Base-by-base conservation (phyloP, 805 yeast species). In the Torulaspora franciscae region DNA sequence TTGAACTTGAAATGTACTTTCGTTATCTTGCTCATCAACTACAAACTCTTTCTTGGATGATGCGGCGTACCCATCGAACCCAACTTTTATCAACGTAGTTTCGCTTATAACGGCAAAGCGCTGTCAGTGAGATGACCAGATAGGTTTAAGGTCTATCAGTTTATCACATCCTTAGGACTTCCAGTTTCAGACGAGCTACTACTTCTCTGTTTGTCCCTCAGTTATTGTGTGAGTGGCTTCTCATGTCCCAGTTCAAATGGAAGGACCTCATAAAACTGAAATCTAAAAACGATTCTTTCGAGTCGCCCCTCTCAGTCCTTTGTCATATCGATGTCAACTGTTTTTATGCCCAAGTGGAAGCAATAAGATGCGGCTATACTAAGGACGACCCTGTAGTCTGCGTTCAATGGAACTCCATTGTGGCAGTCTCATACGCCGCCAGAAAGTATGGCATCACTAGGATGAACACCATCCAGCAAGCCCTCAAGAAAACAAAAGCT, bases 311-410 rank as follows among this genome's bases (percentile, higher is more conserved):
- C 8, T 73, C 96, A 0, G 84, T 85, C 19, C 76, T 93, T 30
- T 89, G 84, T 6, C 95, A 89, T 56, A 75, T 93, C 19, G 99
- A 93, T 66, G 76, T 88, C 56, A 95, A 93, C 67, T 97, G 98
- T 9, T 93, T 90, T 64, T 93, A 85, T 65, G 96, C 99, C 0
- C 99, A 93, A 60, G 93, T 83, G 25, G 97, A 93, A 57, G 91
- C 84, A 53, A 69, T 86, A 5, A 67, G 96, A 33, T 71, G 87
- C 13, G 83, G 83, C 0, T 66, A 83, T 11, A 65, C 80, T 1
- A 69, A 68, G 1, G 77, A 80, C 2, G 90, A 81, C 49, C 97
- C 99, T 0, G 83, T 93, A 1, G 97, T 89, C 0, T 90, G 97
- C 62, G 87, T 88, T 4, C 99, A 93, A 58, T 93, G 99, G 99